A percentile compares a stretch with the other conserved stretches of the same genome.
Conservation (phyloP, 306 rosid species). For the Trifolium pratense region DNA sequence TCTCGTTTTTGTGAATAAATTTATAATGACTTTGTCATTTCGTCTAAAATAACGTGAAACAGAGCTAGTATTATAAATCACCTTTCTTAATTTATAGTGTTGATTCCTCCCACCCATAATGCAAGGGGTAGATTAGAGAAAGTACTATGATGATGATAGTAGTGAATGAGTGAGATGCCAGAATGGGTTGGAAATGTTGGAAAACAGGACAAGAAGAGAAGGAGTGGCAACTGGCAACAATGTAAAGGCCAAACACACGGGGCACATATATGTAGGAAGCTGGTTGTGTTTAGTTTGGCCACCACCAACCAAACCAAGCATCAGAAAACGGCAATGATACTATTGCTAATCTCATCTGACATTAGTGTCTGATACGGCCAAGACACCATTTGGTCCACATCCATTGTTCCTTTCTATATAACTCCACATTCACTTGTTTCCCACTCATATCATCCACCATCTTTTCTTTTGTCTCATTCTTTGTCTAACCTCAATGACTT, state of each 20-base stretch:
- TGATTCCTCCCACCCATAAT: not conserved
- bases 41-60: no score
- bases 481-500: constrained; percentile 29
- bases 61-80: no score
- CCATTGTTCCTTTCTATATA: constrained; percentile 34
- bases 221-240: constrained; percentile 40
- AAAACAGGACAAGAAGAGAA: constrained; percentile 20
- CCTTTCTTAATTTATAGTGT: no score
- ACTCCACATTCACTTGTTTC: not conserved
- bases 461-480: constrained; percentile 41
- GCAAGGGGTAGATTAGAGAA: not conserved
- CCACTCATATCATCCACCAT: constrained; percentile 3
- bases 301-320: constrained; percentile 21
- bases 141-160: not conserved
- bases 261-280: not conserved
- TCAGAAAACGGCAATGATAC: constrained; percentile 3
- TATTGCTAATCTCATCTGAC: constrained; percentile 36
- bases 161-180: not conserved
- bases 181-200: not conserved
- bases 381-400: constrained; percentile 44
- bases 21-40: no score
- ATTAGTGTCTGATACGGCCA: constrained; percentile 42
- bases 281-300: constrained; percentile 11
- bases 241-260: constrained; percentile 24
- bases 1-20: no score